phyloP scores from a whole-genome alignment of 73 alveolate genomes.

The Paramecium sexaurelia region DNA sequence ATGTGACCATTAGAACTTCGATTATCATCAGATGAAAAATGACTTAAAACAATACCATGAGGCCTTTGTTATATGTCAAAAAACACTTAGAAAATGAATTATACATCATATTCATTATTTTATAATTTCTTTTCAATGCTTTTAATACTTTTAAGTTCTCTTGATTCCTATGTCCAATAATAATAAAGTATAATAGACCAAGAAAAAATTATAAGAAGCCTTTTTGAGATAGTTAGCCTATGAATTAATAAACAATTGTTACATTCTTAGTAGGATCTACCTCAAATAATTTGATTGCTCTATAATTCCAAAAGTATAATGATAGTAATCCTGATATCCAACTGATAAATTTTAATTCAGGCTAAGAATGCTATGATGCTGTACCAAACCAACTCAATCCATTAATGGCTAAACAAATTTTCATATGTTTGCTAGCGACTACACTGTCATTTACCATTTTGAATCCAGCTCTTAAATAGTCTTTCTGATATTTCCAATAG shows the following conservation, averaged over 20 bases:
- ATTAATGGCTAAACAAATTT: not conserved
- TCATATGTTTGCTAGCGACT: slow-evolving; percentile 8
- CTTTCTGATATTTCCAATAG: slow-evolving; percentile 78
- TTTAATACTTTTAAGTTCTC: not conserved
- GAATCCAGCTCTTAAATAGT: slow-evolving; percentile 86
- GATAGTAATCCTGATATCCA: slow-evolving; percentile 5
- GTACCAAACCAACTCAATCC: slow-evolving; percentile 20
- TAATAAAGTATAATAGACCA: not conserved
- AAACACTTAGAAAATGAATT: slow-evolving; percentile 64
- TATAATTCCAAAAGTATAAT: slow-evolving; percentile 8
- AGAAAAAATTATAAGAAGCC: not conserved
- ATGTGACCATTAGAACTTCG: slow-evolving; percentile 67
- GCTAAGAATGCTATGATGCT: not conserved
- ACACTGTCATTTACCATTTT: slow-evolving; percentile 71
- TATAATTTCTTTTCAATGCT: not conserved
- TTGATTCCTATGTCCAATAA: not conserved
- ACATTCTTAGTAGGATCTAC: not conserved
- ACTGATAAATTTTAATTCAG: slow-evolving; percentile 17
- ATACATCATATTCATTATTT: not conserved
- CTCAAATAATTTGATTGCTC: not conserved
- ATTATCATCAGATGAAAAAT: slow-evolving; percentile 60
- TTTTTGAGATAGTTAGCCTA: slow-evolving; percentile 6
- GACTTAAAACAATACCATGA: slow-evolving; percentile 65
- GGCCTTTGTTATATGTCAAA: slow-evolving; percentile 58
- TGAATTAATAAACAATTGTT: not conserved